Base-by-base conservation (phyloP, 169 alveolate genomes). In the Theileria sp. region DNA sequence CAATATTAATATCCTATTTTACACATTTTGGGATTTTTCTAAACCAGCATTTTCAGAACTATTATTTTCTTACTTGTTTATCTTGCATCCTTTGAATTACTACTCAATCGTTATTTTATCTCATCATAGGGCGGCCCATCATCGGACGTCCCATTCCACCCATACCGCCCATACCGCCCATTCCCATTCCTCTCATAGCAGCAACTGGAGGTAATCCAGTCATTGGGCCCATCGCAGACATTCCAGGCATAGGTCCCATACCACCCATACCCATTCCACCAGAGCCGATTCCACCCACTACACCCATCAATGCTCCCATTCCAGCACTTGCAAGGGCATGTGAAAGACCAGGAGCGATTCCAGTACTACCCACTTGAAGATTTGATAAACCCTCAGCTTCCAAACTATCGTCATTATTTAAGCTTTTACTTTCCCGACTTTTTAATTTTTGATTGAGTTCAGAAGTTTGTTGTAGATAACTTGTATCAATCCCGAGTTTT, bases 351-450 rank as follows among this genome's bases (percentile, higher is more conserved):
- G 32, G 72, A 26, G 72, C n/a, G 10, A 64, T 21, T 64, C 72
- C 72, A 5, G 54, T 38, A 9, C 72, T 38, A 17, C 72, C 72
- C 13, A 64, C 72, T 13, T 64, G 72, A 28, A 64, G 32, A 64
- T 64, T 21, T 13, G 72, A 64, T 21, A n/a, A 25, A 26, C 72
- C 72, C 13, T 3, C 49, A 26, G 32, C 4, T 60, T 26, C 68
- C 54, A 44, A 44, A 60, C 44, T 10, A 12, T 60, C 36, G 10
- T 15, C 68, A 60, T 60, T 13, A 7, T 13, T 17, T 28, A 64
- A 64, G 32, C 72, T 15, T 28, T 64, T 64, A 28, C 54, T 17
- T 64, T 6, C 19, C 25, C 25, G 2, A 21, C 25, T 64, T 64
- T 21, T 15, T 30, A 64, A 64, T n/a, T 64, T 64, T 64, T 64